phyloP scores from a whole-genome alignment of 306 rosid species.

The Corylus avellana region DNA sequence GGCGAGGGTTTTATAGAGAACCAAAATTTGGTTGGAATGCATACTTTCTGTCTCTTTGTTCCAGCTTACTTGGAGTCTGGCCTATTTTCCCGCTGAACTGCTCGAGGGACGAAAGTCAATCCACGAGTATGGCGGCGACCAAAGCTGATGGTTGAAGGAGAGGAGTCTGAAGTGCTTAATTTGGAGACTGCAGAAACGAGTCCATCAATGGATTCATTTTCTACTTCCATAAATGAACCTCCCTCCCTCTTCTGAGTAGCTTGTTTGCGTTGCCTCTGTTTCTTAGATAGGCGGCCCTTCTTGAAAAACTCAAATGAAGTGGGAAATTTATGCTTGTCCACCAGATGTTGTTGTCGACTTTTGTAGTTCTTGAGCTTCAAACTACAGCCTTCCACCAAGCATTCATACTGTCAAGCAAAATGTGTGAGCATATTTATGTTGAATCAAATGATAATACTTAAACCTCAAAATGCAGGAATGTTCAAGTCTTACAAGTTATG shows the following conservation, averaged over 20 bases:
- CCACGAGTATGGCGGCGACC: slow-evolving; percentile 76
- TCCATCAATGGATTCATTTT: slow-evolving; percentile 64
- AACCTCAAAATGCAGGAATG: not conserved
- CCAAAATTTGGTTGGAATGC: slow-evolving; percentile 8
- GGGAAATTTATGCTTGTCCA: slow-evolving; percentile 89
- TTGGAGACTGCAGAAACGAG: slow-evolving; percentile 78
- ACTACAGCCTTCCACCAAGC: slow-evolving; percentile 85
- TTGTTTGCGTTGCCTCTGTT: slow-evolving; percentile 65
- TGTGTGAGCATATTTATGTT: not conserved
- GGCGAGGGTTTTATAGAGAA: slow-evolving; percentile 13
- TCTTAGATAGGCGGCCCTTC: slow-evolving; percentile 71
- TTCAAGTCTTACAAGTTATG: not conserved
- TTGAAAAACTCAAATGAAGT: slow-evolving; percentile 72
- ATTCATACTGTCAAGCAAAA: slow-evolving; percentile 64
- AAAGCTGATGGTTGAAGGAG: slow-evolving; percentile 84
- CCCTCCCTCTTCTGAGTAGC: slow-evolving; percentile 36
- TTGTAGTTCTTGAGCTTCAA: slow-evolving; percentile 81
- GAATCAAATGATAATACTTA: not conserved
- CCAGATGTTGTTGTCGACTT: slow-evolving; percentile 83
- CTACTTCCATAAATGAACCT: slow-evolving; percentile 68
- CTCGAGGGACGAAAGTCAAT: slow-evolving; percentile 65
- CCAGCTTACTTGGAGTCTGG: slow-evolving; percentile 40
- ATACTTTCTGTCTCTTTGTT: slow-evolving; percentile 30
- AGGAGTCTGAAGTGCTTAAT: slow-evolving; percentile 72
- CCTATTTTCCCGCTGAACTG: slow-evolving; percentile 55